Evolutionary conservation across 2,329 filamentous ascomycete genomes (phyloP), one percentile per base, ranked within the genome.

Genomic region (Tolypocladium cylindrosporum): DNA sequence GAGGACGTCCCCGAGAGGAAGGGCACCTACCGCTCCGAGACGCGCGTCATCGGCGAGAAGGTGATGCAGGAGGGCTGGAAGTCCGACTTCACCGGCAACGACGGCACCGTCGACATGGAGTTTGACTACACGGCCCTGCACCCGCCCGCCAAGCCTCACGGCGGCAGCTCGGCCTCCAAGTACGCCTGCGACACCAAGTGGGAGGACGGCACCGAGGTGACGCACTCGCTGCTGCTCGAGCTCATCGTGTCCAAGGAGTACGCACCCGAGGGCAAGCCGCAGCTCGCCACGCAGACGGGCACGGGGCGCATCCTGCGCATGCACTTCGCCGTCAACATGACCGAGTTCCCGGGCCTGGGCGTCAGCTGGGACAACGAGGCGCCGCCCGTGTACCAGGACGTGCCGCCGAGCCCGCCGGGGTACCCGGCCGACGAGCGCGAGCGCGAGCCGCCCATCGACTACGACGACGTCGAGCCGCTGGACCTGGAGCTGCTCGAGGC

Each of bases 321-420:
- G 82, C 90, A 96, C 71, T 97, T 97, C 77, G 85, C 83, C 66
- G 80, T 94, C 56, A 78, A 85, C 58, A 81, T 97, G 57, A 97
- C 92, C 4, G 89, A 96, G 74, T 84, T 90, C 60, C 83, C 84
- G 24, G 93, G 93, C 21, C 82, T 96, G 69, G 92, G 93, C 55
- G 92, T 99, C 66, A 90, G 89, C 65, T 99, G 94, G 93, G 93
- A 97, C 65, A 93, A 97, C 74, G 93, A 99, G 77, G 86, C 90
- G 68, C 93, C 93, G 14, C 93, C 93, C 1, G 84, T 95, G 64
- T 99, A 99, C 74, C 88, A 94, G 72, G 91, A 97, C 69, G 91
- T 97, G 48, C 92, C 93, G 1, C 87, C 85, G 2, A 91, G 88
- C 66, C 93, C 93, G 54, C 93, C 93, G 0, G 80, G 78, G 7